Evolutionary conservation across 352 stramenopile genomes (phyloP).

Genomic region (Phytopythium aichiense): DNA sequence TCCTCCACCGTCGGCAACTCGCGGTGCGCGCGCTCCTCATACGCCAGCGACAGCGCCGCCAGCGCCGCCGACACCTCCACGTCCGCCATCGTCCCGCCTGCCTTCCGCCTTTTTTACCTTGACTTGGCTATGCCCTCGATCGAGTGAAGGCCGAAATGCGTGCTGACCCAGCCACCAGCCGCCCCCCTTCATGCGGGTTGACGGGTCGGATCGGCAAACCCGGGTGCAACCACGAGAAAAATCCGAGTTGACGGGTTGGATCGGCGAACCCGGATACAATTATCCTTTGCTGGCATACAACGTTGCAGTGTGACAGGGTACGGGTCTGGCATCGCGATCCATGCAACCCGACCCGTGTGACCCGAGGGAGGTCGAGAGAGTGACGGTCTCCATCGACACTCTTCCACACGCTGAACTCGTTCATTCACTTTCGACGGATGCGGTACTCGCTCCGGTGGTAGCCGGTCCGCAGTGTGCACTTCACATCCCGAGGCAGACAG

Average conservation of each 20-base stretch:
- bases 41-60: slow-evolving; percentile 51
- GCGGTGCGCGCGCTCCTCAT: slow-evolving; percentile 48
- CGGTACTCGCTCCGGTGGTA: neutral
- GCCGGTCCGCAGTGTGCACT: neutral
- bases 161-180: neutral
- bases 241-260: neutral
- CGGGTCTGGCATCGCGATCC: neutral
- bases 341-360: neutral
- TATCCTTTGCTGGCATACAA: neutral
- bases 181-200: neutral
- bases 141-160: neutral
- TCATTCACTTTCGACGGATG: neutral
- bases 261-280: neutral
- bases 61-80: slow-evolving; percentile 56
- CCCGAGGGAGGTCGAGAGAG: neutral
- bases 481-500: neutral
- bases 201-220: too few species aligned
- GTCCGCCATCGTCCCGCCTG: slow-evolving; percentile 32
- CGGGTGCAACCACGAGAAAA: neutral
- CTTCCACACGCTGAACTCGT: neutral
- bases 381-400: neutral
- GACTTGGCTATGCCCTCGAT: neutral
- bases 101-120: neutral
- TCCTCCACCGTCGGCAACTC: slow-evolving; percentile 71
- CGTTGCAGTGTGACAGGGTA: neutral